phyloP scores from a whole-genome alignment of 1,284 basidiomycete genomes.

The Exobasidium cylindrosporum region DNA sequence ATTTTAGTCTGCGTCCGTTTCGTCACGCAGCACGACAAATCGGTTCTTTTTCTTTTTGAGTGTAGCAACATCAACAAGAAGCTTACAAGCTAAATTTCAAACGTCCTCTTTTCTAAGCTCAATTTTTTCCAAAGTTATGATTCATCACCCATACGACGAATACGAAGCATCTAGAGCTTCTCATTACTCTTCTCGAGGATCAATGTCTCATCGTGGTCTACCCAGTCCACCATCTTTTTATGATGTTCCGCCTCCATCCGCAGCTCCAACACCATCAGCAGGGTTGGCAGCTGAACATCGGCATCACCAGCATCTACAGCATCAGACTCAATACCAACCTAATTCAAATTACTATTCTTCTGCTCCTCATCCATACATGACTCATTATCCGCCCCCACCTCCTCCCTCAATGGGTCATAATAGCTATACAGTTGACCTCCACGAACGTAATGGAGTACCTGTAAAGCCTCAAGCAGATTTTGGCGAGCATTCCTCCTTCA shows the following conservation, averaged over 20 bases:
- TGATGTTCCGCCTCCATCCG: not conserved
- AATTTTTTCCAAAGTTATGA: too few species aligned
- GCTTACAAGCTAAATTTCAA: too few species aligned
- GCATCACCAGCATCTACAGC: not conserved
- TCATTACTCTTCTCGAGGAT: not conserved
- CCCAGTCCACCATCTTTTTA: not conserved
- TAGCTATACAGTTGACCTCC: not conserved
- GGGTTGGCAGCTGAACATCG: not conserved
- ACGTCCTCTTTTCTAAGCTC: too few species aligned
- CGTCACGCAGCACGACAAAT: constrained; percentile 11
- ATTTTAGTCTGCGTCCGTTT: constrained; percentile 3
- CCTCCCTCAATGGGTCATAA: not conserved
- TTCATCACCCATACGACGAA: constrained; percentile 1
- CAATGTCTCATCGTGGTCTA: not conserved
- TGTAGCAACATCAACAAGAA: too few species aligned
- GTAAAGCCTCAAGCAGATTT: not conserved
- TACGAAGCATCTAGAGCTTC: not conserved
- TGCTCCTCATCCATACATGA: not conserved
- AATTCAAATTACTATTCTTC: not conserved
- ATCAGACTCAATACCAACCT: not conserved
- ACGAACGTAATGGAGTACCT: not conserved
- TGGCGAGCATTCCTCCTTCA: not conserved
- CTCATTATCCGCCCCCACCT: not conserved
- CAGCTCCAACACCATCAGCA: not conserved
- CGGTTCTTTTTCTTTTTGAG: too few species aligned